Base-by-base conservation (phyloP, 2,329 filamentous ascomycete genomes). In the Talaromyces amestolkiae region DNA sequence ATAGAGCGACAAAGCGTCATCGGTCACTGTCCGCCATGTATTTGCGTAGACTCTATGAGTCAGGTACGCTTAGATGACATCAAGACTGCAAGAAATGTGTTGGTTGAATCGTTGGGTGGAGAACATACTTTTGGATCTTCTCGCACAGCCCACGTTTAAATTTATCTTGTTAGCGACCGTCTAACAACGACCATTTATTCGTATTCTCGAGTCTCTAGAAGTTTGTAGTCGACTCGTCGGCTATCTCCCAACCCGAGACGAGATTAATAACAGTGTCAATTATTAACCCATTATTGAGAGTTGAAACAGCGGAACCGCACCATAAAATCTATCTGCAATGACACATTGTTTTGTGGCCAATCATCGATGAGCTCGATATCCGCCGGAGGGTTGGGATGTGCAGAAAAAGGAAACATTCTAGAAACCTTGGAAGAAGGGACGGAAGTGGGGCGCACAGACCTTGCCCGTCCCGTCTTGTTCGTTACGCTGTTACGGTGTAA, bases 131-230 rank as follows among this genome's bases (percentile, higher is more conserved):
- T 37, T 37, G 31, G 31, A 37, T 37, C 31, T 54, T 22, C 31
- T 56, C 51, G 51, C 51, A 56, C 51, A 56, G 51, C 51, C 51
- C 51, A 56, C 35, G 51, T 37, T 56, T 37, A 56, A 22, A 54
- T 54, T 54, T 54, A 35, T 54, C 51, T 53, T n/a, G 49, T 33
- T 31, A 19, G 49, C 27, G 27, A 24, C 10, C 33, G 35, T 13
- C 9, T 11, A 37, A 37, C 10, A 13, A 37, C 35, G 35, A 37
- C 35, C 5, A 31, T 3, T 7, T 31, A 31, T 31, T 1, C 19
- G n/a, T 47, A 45, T 22, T 45, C n/a, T 11, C 22, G 9, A 45
- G 5, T 45, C 1, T 22, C 19, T 22, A 49, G n/a, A 10, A 22
- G 10, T 19, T 22, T 1, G 43, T 47, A 49, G 45, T 8, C 45